Percentiles rank a stretch among this genome's conserved stretches.
These are phyloP conservation scores for Candida manassasensis DNA, from an alignment of 805 yeast species.

Conservation along the genomic window DNA sequence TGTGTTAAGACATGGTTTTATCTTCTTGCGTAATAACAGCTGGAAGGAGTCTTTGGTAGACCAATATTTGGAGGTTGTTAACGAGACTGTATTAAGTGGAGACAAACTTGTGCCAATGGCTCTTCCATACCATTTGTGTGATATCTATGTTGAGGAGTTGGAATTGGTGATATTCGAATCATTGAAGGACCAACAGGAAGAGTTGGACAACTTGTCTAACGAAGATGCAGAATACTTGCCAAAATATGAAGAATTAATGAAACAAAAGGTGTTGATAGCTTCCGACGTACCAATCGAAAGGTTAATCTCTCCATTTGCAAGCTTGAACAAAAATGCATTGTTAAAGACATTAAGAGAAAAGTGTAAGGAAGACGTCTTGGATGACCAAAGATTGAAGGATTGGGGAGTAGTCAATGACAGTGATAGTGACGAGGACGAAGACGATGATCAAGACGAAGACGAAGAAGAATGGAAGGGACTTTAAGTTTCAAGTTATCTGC, in stretches of 20 bases:
- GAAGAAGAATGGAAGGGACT: conserved; percentile 19
- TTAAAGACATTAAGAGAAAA: conserved; percentile 63
- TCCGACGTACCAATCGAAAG: conserved; percentile 47
- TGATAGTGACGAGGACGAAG: conserved; percentile 16
- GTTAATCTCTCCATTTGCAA: conserved; percentile 58
- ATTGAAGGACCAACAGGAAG: conserved; percentile 43
- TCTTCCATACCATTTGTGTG: conserved; percentile 79
- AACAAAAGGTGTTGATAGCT: conserved; percentile 29
- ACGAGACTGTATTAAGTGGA: conserved; percentile 50
- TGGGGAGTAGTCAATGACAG: conserved; percentile 55
- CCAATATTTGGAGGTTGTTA: conserved; percentile 40
- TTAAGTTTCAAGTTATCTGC: too few relatives aligned
- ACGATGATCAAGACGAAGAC: conserved; percentile 14
- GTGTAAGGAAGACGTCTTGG: conserved; percentile 60
- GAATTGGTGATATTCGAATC: conserved; percentile 58
- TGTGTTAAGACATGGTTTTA: conserved; percentile 60
- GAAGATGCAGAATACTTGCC: conserved; percentile 37
- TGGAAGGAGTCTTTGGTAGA: conserved; percentile 53
- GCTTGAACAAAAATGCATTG: conserved; percentile 42
- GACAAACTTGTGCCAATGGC: conserved; percentile 63
- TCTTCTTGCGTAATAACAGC: conserved; percentile 44
- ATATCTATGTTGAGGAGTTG: conserved; percentile 79
- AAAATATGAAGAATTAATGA: conserved; percentile 12
- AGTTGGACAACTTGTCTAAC: conserved; percentile 18
- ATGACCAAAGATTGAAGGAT: conserved; percentile 54